Evolutionary conservation across 768 basidiomycete species (phyloP).

Genomic region (Rhodotorula sphaerocarpa): DNA sequence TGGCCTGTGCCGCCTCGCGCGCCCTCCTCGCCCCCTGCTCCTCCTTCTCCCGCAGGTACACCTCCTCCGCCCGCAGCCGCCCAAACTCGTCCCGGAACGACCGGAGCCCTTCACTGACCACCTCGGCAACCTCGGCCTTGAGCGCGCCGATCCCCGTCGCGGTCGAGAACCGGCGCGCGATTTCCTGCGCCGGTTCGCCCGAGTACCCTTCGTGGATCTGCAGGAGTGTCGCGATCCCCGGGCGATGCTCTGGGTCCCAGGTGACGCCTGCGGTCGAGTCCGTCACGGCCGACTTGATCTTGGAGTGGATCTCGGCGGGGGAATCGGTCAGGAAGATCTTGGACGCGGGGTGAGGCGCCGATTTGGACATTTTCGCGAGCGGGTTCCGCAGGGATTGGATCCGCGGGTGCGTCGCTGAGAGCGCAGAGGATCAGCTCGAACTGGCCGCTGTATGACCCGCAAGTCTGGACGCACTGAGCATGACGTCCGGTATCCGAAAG

Average conservation of each 20-base stretch:
- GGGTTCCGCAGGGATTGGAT: constrained; percentile 81
- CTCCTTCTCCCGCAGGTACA: constrained; percentile 58
- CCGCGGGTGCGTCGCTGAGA: constrained; percentile 65
- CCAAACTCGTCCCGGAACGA: constrained; percentile 63
- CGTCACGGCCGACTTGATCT: constrained; percentile 73
- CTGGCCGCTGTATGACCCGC: no score
- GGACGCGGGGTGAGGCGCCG: constrained; percentile 64
- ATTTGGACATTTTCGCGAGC: constrained; percentile 89
- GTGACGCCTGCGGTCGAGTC: constrained; percentile 68
- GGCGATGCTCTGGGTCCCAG: constrained; percentile 69
- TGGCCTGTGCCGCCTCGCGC: constrained; percentile 53
- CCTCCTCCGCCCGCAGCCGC: constrained; percentile 54
- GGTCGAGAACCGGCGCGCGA: constrained; percentile 38
- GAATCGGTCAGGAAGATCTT: constrained; percentile 80
- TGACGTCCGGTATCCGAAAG: constrained; percentile 64
- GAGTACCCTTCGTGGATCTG: constrained; percentile 70
- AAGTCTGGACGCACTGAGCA: constrained; percentile 58
- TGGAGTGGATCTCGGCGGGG: constrained; percentile 54
- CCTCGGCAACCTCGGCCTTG: constrained; percentile 67
- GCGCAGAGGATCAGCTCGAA: not conserved
- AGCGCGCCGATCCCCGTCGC: constrained; percentile 57
- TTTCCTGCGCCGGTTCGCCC: constrained; percentile 46
- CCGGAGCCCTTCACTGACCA: constrained; percentile 59
- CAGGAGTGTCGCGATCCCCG: constrained; percentile 74
- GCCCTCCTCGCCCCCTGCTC: constrained; percentile 59